These are phyloP conservation scores for Hygrophorus pudorinus DNA, from an alignment of 768 basidiomycete genomes.

Conservation along the genomic window DNA sequence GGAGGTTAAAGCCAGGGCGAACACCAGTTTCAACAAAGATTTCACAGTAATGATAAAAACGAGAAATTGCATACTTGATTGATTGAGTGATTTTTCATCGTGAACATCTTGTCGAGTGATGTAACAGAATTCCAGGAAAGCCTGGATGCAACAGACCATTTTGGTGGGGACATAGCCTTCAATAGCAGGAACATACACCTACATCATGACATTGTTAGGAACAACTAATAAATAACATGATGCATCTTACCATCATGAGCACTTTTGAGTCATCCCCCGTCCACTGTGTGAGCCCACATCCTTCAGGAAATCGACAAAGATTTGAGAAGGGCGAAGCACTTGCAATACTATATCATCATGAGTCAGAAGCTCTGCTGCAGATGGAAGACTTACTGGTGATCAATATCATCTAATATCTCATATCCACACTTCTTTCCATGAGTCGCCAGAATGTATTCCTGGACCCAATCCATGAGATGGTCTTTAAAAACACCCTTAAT, in stretches of 20 bases:
- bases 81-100: too few relatives aligned
- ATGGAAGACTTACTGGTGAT: slow-evolving; percentile 9
- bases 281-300: slow-evolving; percentile 22
- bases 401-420: slow-evolving; percentile 23
- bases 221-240: too few relatives aligned
- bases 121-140: too few relatives aligned
- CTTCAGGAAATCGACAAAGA: slow-evolving; percentile 18
- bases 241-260: slow-evolving; percentile 24
- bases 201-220: too few relatives aligned
- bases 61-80: too few relatives aligned
- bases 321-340: slow-evolving; percentile 13
- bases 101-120: too few relatives aligned
- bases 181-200: too few relatives aligned
- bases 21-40: too few relatives aligned
- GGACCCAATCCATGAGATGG: slow-evolving; percentile 27
- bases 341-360: slow-evolving; percentile 9
- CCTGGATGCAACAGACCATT: too few relatives aligned
- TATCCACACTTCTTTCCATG: slow-evolving; percentile 13
- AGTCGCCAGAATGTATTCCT: slow-evolving; percentile 15
- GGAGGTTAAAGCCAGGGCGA: too few relatives aligned
- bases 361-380: neutral
- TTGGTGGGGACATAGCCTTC: too few relatives aligned
- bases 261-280: slow-evolving; percentile 27
- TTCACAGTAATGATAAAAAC: too few relatives aligned
- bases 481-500: slow-evolving; percentile 34